Evolutionary conservation across 1,284 basidiomycete genomes (phyloP), one percentile per base, ranked within the genome.

Genomic region (Moesziomyces aphidis): DNA sequence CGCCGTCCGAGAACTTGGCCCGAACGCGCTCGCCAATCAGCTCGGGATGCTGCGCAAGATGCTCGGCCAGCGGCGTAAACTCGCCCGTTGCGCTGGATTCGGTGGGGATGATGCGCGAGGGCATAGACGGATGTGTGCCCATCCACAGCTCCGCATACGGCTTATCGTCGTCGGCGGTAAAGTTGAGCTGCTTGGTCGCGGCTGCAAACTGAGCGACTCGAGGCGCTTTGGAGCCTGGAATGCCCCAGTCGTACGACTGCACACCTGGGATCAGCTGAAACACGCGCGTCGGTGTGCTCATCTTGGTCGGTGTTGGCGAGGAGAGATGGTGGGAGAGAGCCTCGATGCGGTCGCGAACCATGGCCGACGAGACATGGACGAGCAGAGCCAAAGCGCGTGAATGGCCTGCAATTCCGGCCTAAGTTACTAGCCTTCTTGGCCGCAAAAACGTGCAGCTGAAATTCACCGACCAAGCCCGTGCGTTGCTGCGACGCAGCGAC

Each of bases 71-170:
- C 11, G 60, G 49, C 9, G 64, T 54, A 9, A 43, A 31, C 5
- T 55, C 42, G 36, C 43, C 46, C 21, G 44, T 23, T 6, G 22
- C 15, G 2, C 42, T 8, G 15, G 5, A 7, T 8, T 24, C 5
- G 2, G 28, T 39, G 5, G 52, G 43, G 13, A 76, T 51, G 60
- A 93, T 86, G 50, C 87, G 89, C 3, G 94, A 95, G 0, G 96
- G 96, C 11, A 94, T 90, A 24, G 89, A 93, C 1, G 93, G 89
- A 82, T 99, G 97, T 0, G 97, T 98, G 19, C 97, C 97, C 96
- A 99, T 99, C 97, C 97, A 99, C 8, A 84, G 71, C 72, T 84
- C 83, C 7, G 83, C 83, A 56, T 82, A 84, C 2, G 79, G 79
- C 26, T 65, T 75, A 26, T 61, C 50, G 4, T 62, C 55, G 31